Conservation (phyloP, 2,329 filamentous ascomycete species). For the Aspergillus sojae region DNA sequence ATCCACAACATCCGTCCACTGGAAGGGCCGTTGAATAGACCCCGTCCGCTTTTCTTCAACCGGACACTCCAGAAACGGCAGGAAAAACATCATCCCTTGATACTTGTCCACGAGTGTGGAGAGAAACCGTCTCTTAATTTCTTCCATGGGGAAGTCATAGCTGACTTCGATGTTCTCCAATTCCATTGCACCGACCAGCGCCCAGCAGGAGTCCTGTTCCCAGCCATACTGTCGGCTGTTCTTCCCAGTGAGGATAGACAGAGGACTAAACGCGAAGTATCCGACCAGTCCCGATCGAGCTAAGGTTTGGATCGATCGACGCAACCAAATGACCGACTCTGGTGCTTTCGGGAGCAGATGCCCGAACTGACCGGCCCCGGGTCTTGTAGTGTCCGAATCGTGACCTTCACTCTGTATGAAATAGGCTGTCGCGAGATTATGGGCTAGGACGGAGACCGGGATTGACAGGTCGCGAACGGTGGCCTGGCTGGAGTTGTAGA, state of each 20-base stretch:
- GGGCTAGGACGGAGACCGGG: not conserved
- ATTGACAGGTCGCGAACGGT: not conserved
- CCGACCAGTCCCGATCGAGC: not conserved
- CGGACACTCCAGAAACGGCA: not conserved
- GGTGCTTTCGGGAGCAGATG: not conserved
- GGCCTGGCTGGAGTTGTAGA: not conserved
- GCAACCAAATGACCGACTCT: not conserved
- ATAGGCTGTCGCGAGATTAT: not conserved
- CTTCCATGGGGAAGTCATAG: not conserved
- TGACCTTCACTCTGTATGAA: not conserved
- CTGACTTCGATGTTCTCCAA: not conserved
- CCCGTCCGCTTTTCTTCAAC: not conserved
- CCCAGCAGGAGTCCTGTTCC: not conserved
- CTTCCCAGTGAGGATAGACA: not conserved
- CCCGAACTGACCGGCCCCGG: not conserved
- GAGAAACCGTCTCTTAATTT: not conserved
- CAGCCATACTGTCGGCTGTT: not conserved
- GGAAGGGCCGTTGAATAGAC: not conserved
- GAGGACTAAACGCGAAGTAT: not conserved
- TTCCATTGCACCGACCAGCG: not conserved
- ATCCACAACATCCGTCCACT: not conserved
- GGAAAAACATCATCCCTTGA: not conserved
- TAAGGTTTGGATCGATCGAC: not conserved
- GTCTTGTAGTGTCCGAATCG: not conserved
- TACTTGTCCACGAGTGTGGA: not conserved